Evolutionary conservation across 352 stramenopile genomes (phyloP), one percentile per base, ranked within the genome.

Genomic region (Globisporangium okanoganense): DNA sequence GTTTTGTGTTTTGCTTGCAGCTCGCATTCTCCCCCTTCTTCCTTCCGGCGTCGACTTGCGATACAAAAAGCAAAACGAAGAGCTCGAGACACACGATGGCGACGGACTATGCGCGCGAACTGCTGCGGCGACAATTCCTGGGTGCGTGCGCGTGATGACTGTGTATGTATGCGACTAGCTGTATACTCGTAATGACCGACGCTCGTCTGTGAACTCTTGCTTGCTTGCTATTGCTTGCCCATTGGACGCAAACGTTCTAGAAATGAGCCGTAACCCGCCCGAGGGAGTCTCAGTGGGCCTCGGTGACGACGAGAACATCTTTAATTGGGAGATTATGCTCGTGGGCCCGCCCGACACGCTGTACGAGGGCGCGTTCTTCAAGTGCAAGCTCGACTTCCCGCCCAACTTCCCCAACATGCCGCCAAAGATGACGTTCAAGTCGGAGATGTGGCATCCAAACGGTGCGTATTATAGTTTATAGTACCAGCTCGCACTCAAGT

Each of bases 401-500:
- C 62, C 81, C 12, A 96, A 99, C 71, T 99, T 99, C 72, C 98
- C 98, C 47, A 99, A 99, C 78, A 98, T 97, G 87, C 98, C 98
- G 41, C 96, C 95, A 22, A 97, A 95, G 62, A 99, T 99, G 97
- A 99, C 90, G 25, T 99, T 99, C 76, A 89, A 89, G 53, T 98
- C 96, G 35, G 94, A 99, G 73, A 99, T 99, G 94, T 99, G 96
- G 95, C 97, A 99, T 73, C 97, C 97, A 8, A 99, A 99, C 68
- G 89, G 92, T 97, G 52, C 24, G 79, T 72, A 18, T 10, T 5
- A 44, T 7, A 22, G 2, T 27, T 20, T 14, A 16, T 35, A 3
- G n/a, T 50, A 14, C 12, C 10, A 6, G 12, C 27, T 5, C 24
- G n/a, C 36, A 3, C 22, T 16, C 6, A 36, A 27, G 25, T 6